Conservation (phyloP, 225 moss, liverwort and hornwort genomes). For the Straminergon stramineum region DNA sequence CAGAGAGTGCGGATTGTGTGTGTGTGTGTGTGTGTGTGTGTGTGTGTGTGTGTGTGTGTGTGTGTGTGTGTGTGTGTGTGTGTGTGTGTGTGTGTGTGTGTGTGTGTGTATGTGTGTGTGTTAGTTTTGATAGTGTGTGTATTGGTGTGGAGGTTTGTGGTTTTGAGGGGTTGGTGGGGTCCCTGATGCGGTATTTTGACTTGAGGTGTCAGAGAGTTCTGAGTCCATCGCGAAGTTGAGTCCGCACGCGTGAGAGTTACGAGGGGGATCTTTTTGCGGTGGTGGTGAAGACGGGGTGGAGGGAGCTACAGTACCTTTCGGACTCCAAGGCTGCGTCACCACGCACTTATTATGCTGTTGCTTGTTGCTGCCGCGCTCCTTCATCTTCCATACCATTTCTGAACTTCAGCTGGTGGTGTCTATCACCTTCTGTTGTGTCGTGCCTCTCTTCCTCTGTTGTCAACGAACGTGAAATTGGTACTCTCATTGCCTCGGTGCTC, state of each 20-base stretch:
- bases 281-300: not conserved
- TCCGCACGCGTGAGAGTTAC: conserved; percentile 1
- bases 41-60: not conserved
- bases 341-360: not conserved
- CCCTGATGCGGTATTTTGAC: conserved; percentile 5
- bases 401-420: not conserved
- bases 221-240: not conserved
- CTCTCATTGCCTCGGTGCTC: conserved; percentile 1
- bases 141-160: not conserved
- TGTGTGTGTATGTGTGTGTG: too few species aligned
- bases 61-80: not conserved
- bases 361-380: not conserved
- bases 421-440: not conserved
- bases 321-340: not conserved
- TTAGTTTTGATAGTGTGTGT: not conserved
- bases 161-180: not conserved
- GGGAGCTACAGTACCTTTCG: not conserved
- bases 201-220: conserved; percentile 12
- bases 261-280: conserved; percentile 3
- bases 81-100: not conserved
- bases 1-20: not conserved
- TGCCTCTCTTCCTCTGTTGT: conserved; percentile 32
- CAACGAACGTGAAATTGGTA: not conserved
- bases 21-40: not conserved
- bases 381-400: not conserved